Conservation (phyloP, 768 basidiomycete genomes). For the Russula earlei region DNA sequence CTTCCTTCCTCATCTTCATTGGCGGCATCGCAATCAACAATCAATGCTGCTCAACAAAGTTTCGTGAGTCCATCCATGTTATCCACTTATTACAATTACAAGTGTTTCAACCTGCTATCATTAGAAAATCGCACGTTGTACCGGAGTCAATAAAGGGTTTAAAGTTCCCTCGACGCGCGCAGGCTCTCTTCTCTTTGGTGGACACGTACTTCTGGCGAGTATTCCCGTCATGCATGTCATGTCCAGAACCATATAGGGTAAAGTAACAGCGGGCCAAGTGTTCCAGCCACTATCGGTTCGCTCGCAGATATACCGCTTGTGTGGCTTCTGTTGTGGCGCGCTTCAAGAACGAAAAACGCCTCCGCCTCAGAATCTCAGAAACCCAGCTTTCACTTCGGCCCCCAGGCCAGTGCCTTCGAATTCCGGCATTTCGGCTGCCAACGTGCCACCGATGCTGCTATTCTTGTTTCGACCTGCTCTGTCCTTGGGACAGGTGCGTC, state of each 20-base stretch:
- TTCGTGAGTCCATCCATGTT: neutral
- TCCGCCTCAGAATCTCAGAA: neutral
- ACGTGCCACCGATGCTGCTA: neutral
- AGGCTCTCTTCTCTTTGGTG: neutral
- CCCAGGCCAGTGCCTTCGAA: neutral
- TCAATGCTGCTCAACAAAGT: neutral
- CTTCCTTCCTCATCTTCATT: neutral
- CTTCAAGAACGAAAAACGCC: slow-evolving; percentile 7
- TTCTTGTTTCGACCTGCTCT: neutral
- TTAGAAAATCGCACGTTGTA: neutral
- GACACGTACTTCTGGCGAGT: neutral
- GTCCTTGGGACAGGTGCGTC: neutral
- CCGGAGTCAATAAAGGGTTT: neutral
- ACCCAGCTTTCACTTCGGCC: neutral
- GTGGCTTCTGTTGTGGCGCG: slow-evolving; percentile 7
- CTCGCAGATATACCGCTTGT: neutral
- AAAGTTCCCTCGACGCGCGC: neutral
- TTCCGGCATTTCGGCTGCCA: neutral
- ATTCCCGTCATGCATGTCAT: neutral
- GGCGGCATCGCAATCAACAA: neutral
- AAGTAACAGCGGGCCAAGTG: neutral
- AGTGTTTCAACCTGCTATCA: neutral
- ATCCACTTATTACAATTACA: neutral
- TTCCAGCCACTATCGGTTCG: neutral
- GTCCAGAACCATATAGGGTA: neutral